Percentiles rank a stretch among this genome's conserved stretches.
phyloP scores from a whole-genome alignment of 2,329 filamentous ascomycete genomes.

The Claviceps maximensis region DNA sequence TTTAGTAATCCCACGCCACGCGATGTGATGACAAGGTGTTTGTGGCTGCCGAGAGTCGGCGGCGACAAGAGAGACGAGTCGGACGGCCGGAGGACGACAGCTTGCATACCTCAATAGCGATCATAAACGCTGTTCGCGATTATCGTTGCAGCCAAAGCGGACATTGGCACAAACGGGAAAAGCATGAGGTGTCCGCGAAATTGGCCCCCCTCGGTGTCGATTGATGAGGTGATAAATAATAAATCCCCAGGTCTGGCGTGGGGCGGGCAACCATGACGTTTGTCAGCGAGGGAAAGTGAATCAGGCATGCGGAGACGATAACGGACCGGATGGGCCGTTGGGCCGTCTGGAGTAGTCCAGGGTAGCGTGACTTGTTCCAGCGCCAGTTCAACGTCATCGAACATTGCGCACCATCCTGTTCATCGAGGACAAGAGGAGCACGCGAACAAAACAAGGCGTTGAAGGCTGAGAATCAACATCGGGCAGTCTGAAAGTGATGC shows the following conservation, averaged over 20 bases:
- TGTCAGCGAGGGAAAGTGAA: conserved; percentile 3
- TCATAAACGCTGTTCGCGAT: background rate
- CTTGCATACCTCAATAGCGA: background rate
- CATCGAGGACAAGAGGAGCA: too few species aligned
- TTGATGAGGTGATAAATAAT: background rate
- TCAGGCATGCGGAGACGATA: background rate
- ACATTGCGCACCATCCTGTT: too few species aligned
- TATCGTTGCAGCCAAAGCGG: background rate
- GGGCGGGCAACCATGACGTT: conserved; percentile 5
- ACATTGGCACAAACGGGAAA: background rate
- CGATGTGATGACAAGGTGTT: background rate
- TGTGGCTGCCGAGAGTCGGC: background rate
- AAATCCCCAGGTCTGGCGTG: background rate
- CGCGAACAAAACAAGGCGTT: too few species aligned
- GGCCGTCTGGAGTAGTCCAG: background rate
- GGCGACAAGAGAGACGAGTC: background rate
- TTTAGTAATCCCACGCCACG: background rate
- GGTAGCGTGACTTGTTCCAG: background rate
- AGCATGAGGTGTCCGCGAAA: background rate
- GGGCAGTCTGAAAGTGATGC: too few species aligned
- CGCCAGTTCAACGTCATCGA: too few species aligned
- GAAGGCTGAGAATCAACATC: too few species aligned
- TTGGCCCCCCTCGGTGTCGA: background rate
- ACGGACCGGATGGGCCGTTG: too few species aligned
- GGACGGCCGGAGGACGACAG: background rate